phyloP scores from a whole-genome alignment of 768 basidiomycete genomes.

The Trichaptum fuscoviolaceum region DNA sequence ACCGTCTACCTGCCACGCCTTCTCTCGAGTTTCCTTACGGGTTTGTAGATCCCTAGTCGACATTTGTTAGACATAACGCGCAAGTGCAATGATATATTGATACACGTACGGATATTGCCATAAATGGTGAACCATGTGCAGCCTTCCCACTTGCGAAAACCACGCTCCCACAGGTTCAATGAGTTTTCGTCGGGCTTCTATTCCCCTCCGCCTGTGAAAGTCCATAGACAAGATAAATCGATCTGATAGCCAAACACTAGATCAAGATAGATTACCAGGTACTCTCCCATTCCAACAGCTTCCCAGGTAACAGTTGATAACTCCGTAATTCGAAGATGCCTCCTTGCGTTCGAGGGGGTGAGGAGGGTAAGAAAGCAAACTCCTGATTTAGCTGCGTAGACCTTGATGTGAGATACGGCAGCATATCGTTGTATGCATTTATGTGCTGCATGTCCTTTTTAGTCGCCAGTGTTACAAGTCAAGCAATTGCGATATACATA shows the following conservation, averaged over 20 bases:
- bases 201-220: slow-evolving; percentile 72
- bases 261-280: slow-evolving; percentile 54
- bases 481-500: slow-evolving; percentile 26
- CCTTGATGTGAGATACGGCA: slow-evolving; percentile 71
- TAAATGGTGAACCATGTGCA: slow-evolving; percentile 90
- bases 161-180: slow-evolving; percentile 87
- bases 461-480: background rate
- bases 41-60: slow-evolving; percentile 59
- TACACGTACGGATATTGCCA: slow-evolving; percentile 89
- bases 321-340: slow-evolving; percentile 92
- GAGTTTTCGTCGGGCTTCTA: slow-evolving; percentile 87
- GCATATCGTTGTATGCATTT: slow-evolving; percentile 64
- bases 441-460: slow-evolving; percentile 42
- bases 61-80: slow-evolving; percentile 13
- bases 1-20: slow-evolving; percentile 91
- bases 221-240: background rate
- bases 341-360: slow-evolving; percentile 80
- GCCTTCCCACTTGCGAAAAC: slow-evolving; percentile 82
- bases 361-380: slow-evolving; percentile 92
- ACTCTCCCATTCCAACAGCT: slow-evolving; percentile 91
- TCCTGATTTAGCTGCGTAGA: slow-evolving; percentile 82
- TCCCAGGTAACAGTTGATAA: slow-evolving; percentile 85
- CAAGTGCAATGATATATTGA: slow-evolving; percentile 12
- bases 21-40: slow-evolving; percentile 79
- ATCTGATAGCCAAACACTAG: background rate